Percentiles rank a stretch among this genome's conserved stretches.
Conservation (phyloP, 2,329 filamentous ascomycete genomes). For the Penicillium hesseltinei region DNA sequence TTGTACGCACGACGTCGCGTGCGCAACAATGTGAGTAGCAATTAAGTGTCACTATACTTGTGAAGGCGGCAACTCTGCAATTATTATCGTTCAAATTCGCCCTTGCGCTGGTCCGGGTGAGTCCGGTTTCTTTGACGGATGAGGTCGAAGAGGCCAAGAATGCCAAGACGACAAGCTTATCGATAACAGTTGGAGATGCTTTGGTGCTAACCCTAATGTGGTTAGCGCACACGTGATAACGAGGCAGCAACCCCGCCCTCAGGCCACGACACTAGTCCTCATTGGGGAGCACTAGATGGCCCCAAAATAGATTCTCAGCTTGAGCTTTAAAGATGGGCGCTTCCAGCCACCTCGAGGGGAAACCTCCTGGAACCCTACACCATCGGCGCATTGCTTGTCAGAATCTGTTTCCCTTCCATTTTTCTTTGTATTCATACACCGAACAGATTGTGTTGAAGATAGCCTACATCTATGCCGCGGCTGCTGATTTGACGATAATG, state of each 20-base stretch:
- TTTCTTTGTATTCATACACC: neutral
- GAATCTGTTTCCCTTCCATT: neutral
- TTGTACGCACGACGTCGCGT: slow-evolving; percentile 5
- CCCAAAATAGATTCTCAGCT: slow-evolving; percentile 38
- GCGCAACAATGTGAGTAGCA: neutral
- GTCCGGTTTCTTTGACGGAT: slow-evolving; percentile 2
- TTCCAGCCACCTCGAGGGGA: slow-evolving; percentile 26
- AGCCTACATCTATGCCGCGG: neutral
- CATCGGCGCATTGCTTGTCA: neutral
- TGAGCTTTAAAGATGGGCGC: slow-evolving; percentile 23
- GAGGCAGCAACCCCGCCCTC: slow-evolving; percentile 29
- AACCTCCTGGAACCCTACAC: slow-evolving; percentile 18
- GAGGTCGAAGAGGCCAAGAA: slow-evolving; percentile 12
- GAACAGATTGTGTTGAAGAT: neutral
- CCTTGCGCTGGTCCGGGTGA: neutral
- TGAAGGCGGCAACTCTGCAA: neutral
- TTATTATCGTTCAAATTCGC: neutral
- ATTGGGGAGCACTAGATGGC: slow-evolving; percentile 23
- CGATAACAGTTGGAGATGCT: slow-evolving; percentile 15
- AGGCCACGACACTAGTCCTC: slow-evolving; percentile 25
- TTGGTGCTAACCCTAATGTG: neutral
- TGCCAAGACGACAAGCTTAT: slow-evolving; percentile 17
- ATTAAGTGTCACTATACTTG: neutral
- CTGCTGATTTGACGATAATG: slow-evolving; percentile 9
- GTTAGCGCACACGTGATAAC: slow-evolving; percentile 12